Conservation (phyloP, 306 rosid species). For the Glycine tomentella region DNA sequence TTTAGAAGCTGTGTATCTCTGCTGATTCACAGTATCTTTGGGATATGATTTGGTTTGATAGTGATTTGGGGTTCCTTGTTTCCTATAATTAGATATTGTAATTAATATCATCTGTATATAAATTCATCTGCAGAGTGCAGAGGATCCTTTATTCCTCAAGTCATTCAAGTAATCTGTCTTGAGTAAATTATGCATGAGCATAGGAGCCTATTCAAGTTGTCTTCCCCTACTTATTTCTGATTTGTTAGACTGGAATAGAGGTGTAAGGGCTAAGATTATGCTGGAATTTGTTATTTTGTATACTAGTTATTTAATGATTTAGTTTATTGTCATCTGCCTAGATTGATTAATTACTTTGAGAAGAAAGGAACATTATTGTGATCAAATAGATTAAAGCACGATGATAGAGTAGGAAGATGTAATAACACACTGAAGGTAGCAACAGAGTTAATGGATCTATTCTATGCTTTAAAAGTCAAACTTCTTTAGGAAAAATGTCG, state of each 20-base stretch:
- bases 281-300: background rate
- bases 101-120: background rate
- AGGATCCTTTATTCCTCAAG: background rate
- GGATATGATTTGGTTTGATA: constrained; percentile 2
- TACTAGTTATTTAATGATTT: constrained; percentile 9
- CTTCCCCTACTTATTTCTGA: background rate
- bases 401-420: too few relatives aligned
- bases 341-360: too few relatives aligned
- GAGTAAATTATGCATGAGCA: background rate
- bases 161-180: background rate
- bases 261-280: background rate
- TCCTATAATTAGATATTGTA: background rate
- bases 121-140: constrained; percentile 6
- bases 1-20: background rate
- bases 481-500: background rate
- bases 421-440: background rate
- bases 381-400: too few relatives aligned
- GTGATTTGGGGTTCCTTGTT: constrained; percentile 14
- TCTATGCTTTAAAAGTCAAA: background rate
- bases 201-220: background rate
- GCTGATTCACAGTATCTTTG: background rate
- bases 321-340: background rate
- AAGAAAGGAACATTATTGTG: too few relatives aligned
- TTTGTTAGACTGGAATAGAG: background rate
- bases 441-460: background rate